These are phyloP conservation scores for Phytophthora palmivora DNA, from an alignment of 352 stramenopile genomes.

Conservation along the genomic window DNA sequence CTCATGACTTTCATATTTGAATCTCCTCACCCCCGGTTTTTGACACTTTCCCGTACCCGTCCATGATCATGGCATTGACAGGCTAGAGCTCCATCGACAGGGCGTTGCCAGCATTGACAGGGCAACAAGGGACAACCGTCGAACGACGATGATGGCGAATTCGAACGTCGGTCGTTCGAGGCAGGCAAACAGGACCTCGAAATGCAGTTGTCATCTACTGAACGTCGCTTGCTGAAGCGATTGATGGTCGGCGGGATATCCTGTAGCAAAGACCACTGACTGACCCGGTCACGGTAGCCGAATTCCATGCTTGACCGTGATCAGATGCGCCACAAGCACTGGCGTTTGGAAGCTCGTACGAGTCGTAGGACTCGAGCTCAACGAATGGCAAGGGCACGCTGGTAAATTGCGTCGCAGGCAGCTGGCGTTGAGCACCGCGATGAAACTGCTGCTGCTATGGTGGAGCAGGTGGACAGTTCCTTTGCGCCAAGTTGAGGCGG, in stretches of 20 bases:
- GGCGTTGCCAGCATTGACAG: too few species aligned
- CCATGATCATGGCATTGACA: slow-evolving; percentile 2
- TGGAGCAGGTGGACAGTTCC: slow-evolving; percentile 4
- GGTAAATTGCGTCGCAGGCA: slow-evolving; percentile 1
- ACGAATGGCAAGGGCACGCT: slow-evolving; percentile 10
- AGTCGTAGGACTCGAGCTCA: neutral
- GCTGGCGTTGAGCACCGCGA: slow-evolving; percentile 9
- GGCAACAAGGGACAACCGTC: neutral
- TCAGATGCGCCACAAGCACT: slow-evolving; percentile 8
- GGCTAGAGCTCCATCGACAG: neutral
- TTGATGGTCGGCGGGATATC: slow-evolving; percentile 8
- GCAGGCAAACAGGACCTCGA: neutral
- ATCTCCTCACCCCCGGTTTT: too few species aligned
- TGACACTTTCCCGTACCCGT: neutral
- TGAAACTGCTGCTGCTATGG: slow-evolving; percentile 6
- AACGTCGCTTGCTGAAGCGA: neutral
- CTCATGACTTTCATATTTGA: too few species aligned
- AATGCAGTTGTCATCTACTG: slow-evolving; percentile 2
- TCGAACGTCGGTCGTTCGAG: neutral
- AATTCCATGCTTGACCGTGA: slow-evolving; percentile 10
- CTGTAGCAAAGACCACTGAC: slow-evolving; percentile 7
- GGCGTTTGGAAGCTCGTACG: slow-evolving; percentile 1
- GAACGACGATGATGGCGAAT: slow-evolving; percentile 4
- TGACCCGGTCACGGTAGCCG: neutral
- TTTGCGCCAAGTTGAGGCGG: slow-evolving; percentile 5